phyloP scores from a whole-genome alignment of 805 yeast species.

The Wilhelminamyces savonicus region DNA sequence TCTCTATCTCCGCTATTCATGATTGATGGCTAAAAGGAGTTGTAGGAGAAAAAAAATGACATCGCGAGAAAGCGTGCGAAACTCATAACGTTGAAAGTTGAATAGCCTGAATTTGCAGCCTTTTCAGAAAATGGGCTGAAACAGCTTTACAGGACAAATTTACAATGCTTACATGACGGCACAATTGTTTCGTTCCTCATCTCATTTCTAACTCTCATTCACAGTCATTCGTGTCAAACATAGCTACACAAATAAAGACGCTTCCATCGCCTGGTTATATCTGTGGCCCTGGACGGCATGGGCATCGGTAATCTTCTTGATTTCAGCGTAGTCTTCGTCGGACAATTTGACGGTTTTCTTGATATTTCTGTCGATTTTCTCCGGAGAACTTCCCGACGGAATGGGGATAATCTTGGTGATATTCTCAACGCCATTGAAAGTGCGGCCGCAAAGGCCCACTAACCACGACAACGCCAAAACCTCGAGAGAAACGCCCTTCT shows the following conservation, averaged over 20 bases:
- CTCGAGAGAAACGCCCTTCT: constrained; percentile 54
- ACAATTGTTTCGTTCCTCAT: no score
- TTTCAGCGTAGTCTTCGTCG: constrained; percentile 50
- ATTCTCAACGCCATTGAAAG: constrained; percentile 33
- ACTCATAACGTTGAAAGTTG: no score
- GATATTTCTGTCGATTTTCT: constrained; percentile 59
- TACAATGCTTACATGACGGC: no score
- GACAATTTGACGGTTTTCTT: constrained; percentile 37
- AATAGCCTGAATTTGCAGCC: no score
- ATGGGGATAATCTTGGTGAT: constrained; percentile 65
- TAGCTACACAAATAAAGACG: constrained; percentile 6
- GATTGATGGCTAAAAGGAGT: no score
- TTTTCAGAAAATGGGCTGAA: no score
- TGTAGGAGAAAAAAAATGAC: constrained; percentile 13
- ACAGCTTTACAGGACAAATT: no score
- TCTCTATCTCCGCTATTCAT: not conserved
- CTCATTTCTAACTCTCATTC: no score
- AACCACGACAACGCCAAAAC: constrained; percentile 34
- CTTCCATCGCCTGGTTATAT: constrained; percentile 28
- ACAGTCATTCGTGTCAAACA: not conserved
- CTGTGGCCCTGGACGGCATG: constrained; percentile 52
- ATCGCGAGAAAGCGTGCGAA: constrained; percentile 8
- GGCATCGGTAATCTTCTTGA: constrained; percentile 39
- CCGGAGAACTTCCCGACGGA: constrained; percentile 65
- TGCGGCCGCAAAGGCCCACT: constrained; percentile 62